Evolutionary conservation across 2,329 filamentous ascomycete genomes (phyloP).

Genomic region (Paecilomyces niveus): DNA sequence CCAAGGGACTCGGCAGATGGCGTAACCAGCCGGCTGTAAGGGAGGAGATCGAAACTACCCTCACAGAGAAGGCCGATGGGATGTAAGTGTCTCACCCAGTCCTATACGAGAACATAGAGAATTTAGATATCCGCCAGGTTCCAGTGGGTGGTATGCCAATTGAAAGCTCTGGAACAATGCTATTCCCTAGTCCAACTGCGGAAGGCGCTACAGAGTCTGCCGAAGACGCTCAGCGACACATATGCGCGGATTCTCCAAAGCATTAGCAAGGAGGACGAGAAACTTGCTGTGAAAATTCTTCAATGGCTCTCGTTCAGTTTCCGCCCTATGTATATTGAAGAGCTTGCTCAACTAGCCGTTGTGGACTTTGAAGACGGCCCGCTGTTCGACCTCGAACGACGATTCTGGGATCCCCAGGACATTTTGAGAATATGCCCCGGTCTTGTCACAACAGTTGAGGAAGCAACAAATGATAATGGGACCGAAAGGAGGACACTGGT

Average conservation of each 20-base stretch:
- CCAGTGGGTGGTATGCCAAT: conserved; percentile 6
- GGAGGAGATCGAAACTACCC: conserved; percentile 4
- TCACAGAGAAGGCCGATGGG: conserved; percentile 4
- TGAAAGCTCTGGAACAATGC: conserved; percentile 1
- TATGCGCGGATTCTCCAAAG: conserved; percentile 3
- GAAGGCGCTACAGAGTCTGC: conserved; percentile 1
- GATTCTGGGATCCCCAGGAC: conserved; percentile 3
- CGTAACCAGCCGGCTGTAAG: conserved; percentile 1
- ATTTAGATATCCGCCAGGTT: conserved; percentile 1
- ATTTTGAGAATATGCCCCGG: conserved; percentile 4
- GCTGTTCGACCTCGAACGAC: not conserved
- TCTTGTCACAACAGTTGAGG: conserved; percentile 3
- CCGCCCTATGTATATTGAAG: conserved; percentile 3
- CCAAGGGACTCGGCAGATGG: conserved; percentile 4
- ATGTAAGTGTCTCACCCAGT: conserved; percentile 1
- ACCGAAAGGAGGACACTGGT: conserved; percentile 1
- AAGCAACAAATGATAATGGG: not conserved
- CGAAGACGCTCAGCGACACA: conserved; percentile 1
- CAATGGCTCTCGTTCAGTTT: conserved; percentile 4
- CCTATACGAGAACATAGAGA: too few relatives aligned
- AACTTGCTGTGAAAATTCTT: conserved; percentile 3
- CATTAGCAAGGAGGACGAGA: conserved; percentile 2
- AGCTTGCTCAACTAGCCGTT: conserved; percentile 4
- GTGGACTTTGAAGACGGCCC: conserved; percentile 1
- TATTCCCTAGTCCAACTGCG: conserved; percentile 1